Evolutionary conservation across 805 yeast species (phyloP).

Genomic region (Debaryomyces tyrocola): DNA sequence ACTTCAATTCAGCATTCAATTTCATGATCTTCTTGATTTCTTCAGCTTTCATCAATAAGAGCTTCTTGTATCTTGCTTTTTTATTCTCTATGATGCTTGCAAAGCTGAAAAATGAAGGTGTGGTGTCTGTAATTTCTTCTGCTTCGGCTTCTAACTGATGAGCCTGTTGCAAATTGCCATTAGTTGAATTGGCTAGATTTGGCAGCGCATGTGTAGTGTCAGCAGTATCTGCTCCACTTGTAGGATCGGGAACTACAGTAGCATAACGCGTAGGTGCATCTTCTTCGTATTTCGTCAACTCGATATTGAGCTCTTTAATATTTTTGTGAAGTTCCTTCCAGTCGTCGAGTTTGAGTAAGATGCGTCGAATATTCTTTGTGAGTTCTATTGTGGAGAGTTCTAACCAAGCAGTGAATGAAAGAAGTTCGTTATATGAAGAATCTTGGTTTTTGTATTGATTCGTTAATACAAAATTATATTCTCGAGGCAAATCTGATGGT

Average conservation of each 20-base stretch:
- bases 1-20: slow-evolving; percentile 48
- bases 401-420: slow-evolving; percentile 20
- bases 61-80: slow-evolving; percentile 46
- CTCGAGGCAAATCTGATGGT: background rate
- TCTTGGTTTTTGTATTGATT: background rate
- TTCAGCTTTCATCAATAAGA: slow-evolving; percentile 40
- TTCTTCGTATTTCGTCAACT: slow-evolving; percentile 27
- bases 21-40: slow-evolving; percentile 41
- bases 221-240: slow-evolving; percentile 5
- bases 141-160: background rate
- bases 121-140: slow-evolving; percentile 8
- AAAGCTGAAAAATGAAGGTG: slow-evolving; percentile 30
- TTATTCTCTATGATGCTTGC: slow-evolving; percentile 52
- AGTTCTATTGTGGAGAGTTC: slow-evolving; percentile 24
- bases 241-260: slow-evolving; percentile 6
- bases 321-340: slow-evolving; percentile 33
- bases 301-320: slow-evolving; percentile 27
- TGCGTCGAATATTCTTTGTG: slow-evolving; percentile 18
- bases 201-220: slow-evolving; percentile 16
- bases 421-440: slow-evolving; percentile 11
- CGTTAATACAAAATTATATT: background rate
- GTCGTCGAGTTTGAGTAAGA: slow-evolving; percentile 21
- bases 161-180: background rate
- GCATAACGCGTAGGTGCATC: slow-evolving; percentile 5
- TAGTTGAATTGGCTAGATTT: slow-evolving; percentile 4